Base-by-base conservation (phyloP, 306 rosid species). In the Hippophae tibetana region DNA sequence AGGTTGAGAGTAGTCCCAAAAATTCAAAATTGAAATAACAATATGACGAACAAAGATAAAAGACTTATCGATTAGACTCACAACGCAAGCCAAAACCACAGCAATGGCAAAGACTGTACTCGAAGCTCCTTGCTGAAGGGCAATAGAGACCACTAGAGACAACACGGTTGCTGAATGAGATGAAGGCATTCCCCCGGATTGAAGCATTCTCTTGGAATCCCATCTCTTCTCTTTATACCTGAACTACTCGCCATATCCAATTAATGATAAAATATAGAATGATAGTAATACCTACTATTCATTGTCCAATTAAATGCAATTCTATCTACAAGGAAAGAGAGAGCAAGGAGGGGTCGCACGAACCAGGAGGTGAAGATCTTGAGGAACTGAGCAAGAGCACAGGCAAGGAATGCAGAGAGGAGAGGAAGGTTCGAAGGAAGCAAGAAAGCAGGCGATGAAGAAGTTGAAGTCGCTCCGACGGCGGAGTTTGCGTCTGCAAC, bases 351-450 rank as follows among this genome's bases (percentile, higher is more conserved):
- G 38, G 38, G 1, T 31, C 43, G 47, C 7, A 72, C 73, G 78
- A 55, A 88, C 90, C 90, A 85, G 77, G 94, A 72, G 42, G 90
- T 85, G 76, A 88, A 88, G 87, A 88, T 72, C 83, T 88, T 85
- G 69, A 88, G 90, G 58, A 88, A 88, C 76, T 85, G 94, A 5
- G 96, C 90, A 55, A 85, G 70, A 40, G 90, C 81, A 58, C 76
- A 78, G 23, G 96, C 70, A 47, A 88, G 81, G 64, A 88, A 57
- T 0, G 90, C 84, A 8, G 88, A 62, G 64, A 76, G 5, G 26
- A 88, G 82, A 58, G 94, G 83, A 6, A 69, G 64, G 66, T 85
- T 85, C 13, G 63, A 69, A 13, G 86, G 81, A 43, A 78, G 72
- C 5, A 47, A 6, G 0, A 65, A 69, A 1, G 65, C 8, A 42